Base-by-base conservation (phyloP, 441 rosid species). In the Gossypium schwendimanii region DNA sequence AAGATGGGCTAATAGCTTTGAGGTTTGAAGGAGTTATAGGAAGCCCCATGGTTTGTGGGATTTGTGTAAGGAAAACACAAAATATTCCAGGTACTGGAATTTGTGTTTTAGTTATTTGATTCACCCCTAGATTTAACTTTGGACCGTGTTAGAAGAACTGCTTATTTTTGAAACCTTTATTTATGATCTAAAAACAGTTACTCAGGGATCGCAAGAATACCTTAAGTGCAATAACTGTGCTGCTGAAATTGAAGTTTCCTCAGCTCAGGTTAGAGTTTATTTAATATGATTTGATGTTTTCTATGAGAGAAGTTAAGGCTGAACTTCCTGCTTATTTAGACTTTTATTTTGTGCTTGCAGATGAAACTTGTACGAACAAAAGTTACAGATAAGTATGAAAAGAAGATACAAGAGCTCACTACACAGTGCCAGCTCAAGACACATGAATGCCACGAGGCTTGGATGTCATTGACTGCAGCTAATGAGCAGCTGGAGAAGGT, bases 361-460 rank as follows among this genome's bases (percentile, higher is more conserved):
- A 91, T 87, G 84, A 88, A 85, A 77, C 83, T 88, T 79, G 68
- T 91, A 85, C 83, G 91, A 76, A 81, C 82, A 26, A 93, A 90
- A 84, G 86, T 87, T 76, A 83, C 87, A 44, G 87, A 90, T 11
- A 87, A 87, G 76, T 93, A 90, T 75, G 97, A 93, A 85, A 93
- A 81, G 81, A 89, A 83, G 83, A 93, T 93, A 76, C 81, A 85
- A 74, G 94, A 91, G 75, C 97, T 93, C 73, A 80, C 84, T 49
- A 54, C 69, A 62, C 84, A 77, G 71, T 88, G 85, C 69, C 89
- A 86, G 75, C 90, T 63, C 47, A 91, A 93, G 87, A 72, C 89
- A 36, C 86, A 89, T 76, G 98, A 93, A 83, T 93, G 97, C 73
- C 93, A 89, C 71, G 93, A 93, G 80, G 97, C 98, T 6, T 93